Evolutionary conservation across 2,329 filamentous ascomycete genomes (phyloP).

Genomic region (Cytospora mali): DNA sequence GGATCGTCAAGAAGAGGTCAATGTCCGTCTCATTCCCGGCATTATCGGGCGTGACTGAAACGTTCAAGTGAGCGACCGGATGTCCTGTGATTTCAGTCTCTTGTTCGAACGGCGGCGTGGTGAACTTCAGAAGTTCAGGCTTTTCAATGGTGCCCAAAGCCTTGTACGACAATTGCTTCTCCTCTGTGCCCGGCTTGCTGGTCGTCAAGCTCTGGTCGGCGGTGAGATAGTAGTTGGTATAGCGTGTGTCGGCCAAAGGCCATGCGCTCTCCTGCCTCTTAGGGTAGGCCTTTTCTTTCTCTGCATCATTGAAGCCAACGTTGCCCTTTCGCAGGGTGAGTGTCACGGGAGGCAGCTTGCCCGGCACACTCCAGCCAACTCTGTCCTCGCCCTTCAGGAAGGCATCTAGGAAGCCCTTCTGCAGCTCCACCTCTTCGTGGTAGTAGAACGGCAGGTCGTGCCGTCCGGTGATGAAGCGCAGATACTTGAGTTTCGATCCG

Average conservation of each 20-base stretch:
- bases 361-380: slow-evolving; percentile 59
- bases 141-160: slow-evolving; percentile 60
- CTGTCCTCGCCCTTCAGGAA: slow-evolving; percentile 70
- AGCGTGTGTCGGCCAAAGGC: slow-evolving; percentile 68
- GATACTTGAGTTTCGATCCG: slow-evolving; percentile 67
- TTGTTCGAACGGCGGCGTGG: slow-evolving; percentile 56
- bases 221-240: slow-evolving; percentile 63
- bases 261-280: slow-evolving; percentile 63
- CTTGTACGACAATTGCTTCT: slow-evolving; percentile 55
- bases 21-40: slow-evolving; percentile 51
- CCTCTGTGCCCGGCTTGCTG: slow-evolving; percentile 34
- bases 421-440: slow-evolving; percentile 66
- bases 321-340: slow-evolving; percentile 67
- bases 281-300: slow-evolving; percentile 57
- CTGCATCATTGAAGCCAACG: slow-evolving; percentile 66
- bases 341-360: slow-evolving; percentile 62
- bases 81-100: slow-evolving; percentile 74
- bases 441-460: slow-evolving; percentile 77
- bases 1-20: slow-evolving; percentile 65
- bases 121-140: slow-evolving; percentile 59
- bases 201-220: slow-evolving; percentile 46
- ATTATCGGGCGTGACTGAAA: slow-evolving; percentile 62
- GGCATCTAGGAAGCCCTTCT: slow-evolving; percentile 68
- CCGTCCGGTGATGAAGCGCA: slow-evolving; percentile 69
- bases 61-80: slow-evolving; percentile 64